Conservation (phyloP, 495 filamentous ascomycete genomes). For the Chaetomidium leptoderma region DNA sequence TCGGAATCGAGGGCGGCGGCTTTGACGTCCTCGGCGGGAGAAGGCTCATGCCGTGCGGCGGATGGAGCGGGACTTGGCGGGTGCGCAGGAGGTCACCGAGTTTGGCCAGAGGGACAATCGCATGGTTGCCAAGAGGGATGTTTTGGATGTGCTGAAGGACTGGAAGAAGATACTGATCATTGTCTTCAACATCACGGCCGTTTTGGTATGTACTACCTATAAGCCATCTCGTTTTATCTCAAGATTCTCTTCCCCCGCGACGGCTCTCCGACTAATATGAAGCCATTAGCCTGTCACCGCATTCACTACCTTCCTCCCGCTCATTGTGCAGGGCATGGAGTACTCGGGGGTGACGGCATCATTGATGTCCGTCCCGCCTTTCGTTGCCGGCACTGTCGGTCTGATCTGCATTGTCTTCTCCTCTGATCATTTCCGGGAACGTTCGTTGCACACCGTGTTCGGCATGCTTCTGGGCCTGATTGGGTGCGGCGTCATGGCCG, state of each 20-base stretch:
- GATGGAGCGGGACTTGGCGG: conserved; percentile 29
- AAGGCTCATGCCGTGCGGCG: conserved; percentile 29
- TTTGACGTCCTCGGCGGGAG: conserved; percentile 20
- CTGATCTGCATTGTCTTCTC: conserved; percentile 9
- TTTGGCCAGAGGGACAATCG: conserved; percentile 9
- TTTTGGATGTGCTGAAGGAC: conserved; percentile 21
- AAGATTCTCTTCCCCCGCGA: background rate
- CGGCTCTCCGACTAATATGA: too few species aligned
- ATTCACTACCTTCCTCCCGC: conserved; percentile 34
- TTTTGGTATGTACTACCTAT: conserved; percentile 21
- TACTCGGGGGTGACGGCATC: conserved; percentile 47
- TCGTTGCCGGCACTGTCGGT: conserved; percentile 14
- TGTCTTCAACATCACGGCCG: conserved; percentile 23
- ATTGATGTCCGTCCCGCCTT: conserved; percentile 28
- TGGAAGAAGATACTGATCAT: conserved; percentile 27
- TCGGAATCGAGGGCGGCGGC: conserved; percentile 5
- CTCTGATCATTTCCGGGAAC: conserved; percentile 8
- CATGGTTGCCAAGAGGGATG: conserved; percentile 9
- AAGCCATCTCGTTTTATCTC: background rate
- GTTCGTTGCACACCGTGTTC: conserved; percentile 1
- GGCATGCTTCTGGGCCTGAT: conserved; percentile 2
- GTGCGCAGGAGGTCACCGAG: conserved; percentile 23
- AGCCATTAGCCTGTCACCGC: conserved; percentile 23
- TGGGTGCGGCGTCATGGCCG: background rate
- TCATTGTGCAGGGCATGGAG: conserved; percentile 38